phyloP scores from a whole-genome alignment of 108 stramenopile genomes.

The Conticribra weissflogii region DNA sequence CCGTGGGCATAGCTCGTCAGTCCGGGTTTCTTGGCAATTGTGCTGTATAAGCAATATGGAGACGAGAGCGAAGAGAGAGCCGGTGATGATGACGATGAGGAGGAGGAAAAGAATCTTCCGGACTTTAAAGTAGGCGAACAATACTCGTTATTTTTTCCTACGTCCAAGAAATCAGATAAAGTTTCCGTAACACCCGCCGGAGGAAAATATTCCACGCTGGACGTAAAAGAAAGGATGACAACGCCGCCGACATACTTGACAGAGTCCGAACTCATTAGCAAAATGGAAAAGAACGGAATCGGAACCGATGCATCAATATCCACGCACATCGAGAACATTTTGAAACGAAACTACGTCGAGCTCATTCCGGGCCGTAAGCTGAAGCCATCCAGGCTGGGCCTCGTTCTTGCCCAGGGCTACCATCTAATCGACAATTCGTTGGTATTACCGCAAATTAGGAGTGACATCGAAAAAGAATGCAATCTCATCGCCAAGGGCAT shows the following conservation, averaged over 20 bases:
- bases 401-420: conserved; percentile 90
- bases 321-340: conserved; percentile 92
- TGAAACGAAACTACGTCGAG: conserved; percentile 84
- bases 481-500: conserved; percentile 87
- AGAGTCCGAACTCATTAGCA: conserved; percentile 85
- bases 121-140: conserved; percentile 76
- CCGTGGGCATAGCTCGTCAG: conserved; percentile 37
- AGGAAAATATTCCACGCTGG: conserved; percentile 65
- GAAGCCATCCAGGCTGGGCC: conserved; percentile 83
- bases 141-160: conserved; percentile 47
- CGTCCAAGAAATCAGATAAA: conserved; percentile 31
- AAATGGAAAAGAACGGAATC: conserved; percentile 93
- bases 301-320: conserved; percentile 83
- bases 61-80: conserved; percentile 59
- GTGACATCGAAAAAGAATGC: conserved; percentile 91
- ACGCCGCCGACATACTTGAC: conserved; percentile 85
- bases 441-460: conserved; percentile 86
- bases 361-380: conserved; percentile 79
- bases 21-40: conserved; percentile 83
- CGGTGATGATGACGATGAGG: conserved; percentile 62
- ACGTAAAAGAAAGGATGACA: conserved; percentile 88
- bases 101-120: conserved; percentile 79
- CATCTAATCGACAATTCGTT: conserved; percentile 86
- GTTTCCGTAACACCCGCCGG: conserved; percentile 17
- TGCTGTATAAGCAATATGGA: conserved; percentile 82